phyloP scores from a whole-genome alignment of 1,284 basidiomycete genomes.

The Peniophora sp. region DNA sequence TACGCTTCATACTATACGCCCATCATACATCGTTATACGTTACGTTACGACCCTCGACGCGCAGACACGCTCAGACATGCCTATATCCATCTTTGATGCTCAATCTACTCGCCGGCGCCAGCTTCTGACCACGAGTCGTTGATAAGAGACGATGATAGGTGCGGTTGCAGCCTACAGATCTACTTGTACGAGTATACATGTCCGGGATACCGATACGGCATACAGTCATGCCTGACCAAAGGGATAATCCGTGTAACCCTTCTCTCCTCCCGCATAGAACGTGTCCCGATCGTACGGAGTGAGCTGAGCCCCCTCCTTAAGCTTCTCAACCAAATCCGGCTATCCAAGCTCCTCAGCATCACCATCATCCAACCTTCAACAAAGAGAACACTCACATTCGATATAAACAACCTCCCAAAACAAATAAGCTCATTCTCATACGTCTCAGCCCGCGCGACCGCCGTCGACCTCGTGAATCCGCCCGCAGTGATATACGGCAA shows the following conservation, averaged over 20 bases:
- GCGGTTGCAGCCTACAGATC: no score
- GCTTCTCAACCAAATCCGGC: conserved; percentile 35
- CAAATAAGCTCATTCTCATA: conserved; percentile 23
- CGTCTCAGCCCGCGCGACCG: conserved; percentile 11
- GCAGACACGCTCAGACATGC: no score
- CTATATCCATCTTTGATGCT: no score
- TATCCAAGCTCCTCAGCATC: conserved; percentile 6
- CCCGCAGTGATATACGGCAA: conserved; percentile 23
- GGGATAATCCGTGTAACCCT: conserved; percentile 21
- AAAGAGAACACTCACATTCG: conserved; percentile 20
- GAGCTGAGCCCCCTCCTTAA: conserved; percentile 12
- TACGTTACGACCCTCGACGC: no score
- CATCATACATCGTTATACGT: no score
- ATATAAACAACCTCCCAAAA: conserved; percentile 36
- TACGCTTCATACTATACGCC: no score
- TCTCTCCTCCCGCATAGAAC: conserved; percentile 12
- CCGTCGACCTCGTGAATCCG: conserved; percentile 15
- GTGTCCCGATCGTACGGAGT: conserved; percentile 12
- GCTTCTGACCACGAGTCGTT: no score
- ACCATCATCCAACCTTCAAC: not conserved
- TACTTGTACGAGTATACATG: no score
- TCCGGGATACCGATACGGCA: no score
- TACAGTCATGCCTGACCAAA: no score
- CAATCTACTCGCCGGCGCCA: no score
- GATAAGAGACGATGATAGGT: no score